Evolutionary conservation across 1,139 yeast genomes (phyloP), one percentile per base, ranked within the genome.

Genomic region (Taphrina flavorubra): DNA sequence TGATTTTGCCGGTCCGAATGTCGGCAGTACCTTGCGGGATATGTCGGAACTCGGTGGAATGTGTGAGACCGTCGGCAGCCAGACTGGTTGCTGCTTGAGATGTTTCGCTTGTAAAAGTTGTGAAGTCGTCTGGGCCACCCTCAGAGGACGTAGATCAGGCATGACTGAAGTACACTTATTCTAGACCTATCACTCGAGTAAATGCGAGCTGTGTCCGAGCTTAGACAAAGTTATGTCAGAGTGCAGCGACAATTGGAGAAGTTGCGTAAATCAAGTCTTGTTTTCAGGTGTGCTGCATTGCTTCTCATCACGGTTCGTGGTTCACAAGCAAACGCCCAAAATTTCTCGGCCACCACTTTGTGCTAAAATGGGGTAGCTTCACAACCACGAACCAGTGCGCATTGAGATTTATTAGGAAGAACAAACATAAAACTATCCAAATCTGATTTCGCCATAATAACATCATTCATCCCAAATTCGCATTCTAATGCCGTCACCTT

Each of bases 31-130:
- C 58, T 53, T 74, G 56, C 55, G 64, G 18, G 59, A 59, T 10
- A 56, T 65, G 40, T 71, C 56, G 10, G 71, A 68, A 36, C 70
- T 58, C 4, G 76, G 76, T 10, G 75, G 75, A 18, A 66, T 65
- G 42, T 71, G 71, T 14, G 73, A 65, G 25, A 74, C 74, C 0
- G 75, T 72, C 42, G 69, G 70, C 42, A 68, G 70, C 76, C 76
- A 74, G 20, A 70, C 71, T 31, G 76, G 76, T 68, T 72, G 72
- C n/a, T 62, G 51, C 39, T 61, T 69, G 40, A 72, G 56, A 16
- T 70, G 70, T 11, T 73, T 74, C 10, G 69, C 63, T 34, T 49
- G 49, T 25, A 73, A 64, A 53, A 71, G 65, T 46, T 65, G 68
- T 39, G 72, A 68, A 14, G 74, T 70, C 53, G 68, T 69, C 69